Evolutionary conservation across 2,329 filamentous ascomycete genomes (phyloP), one percentile per base, ranked within the genome.

Genomic region (Fusarium sp.): DNA sequence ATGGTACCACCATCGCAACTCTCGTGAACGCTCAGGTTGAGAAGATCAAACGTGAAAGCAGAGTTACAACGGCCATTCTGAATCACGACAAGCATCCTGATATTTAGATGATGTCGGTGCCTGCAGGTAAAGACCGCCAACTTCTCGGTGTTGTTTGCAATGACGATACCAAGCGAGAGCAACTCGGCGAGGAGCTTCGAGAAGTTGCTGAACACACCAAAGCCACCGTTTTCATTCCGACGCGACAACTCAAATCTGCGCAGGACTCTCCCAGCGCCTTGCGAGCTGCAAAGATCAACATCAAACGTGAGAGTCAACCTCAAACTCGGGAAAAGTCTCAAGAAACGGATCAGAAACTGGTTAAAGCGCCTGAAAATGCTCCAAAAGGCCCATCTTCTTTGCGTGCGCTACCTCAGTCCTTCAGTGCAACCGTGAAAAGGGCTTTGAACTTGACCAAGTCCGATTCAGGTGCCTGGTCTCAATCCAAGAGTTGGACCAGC

Each of bases 401-500:
- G 12, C 69, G 65, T 14, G 48, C 62, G n/a, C 12, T 65, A 22
- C 20, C 53, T 12, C 60, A 49, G 34, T 53, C 44, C 3, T 56
- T 69, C 54, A 70, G 40, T 49, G 47, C 59, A 32, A 58, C 44
- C 14, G 29, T 55, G 20, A 70, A 69, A 30, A 51, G 52, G 18
- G 44, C 52, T 22, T 34, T 48, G 13, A 46, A 41, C 14, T 20
- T 69, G 16, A 27, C 29, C 11, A 46, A 45, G 10, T 30, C 61
- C 20, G 65, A 78, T 10, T 44, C 72, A 27, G 79, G 75, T 30
- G 73, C 74, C 22, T 82, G 80, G 80, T 77, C 80, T 16, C 78
- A 81, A 37, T 82, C 81, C 49, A 81, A 77, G 67, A 76, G 76
- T 55, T 83, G 81, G 81, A 72, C 77, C n/a, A 82, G 79, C 65